Evolutionary conservation across 148 eudicot genomes (phyloP).

Genomic region (Vaccinium macrocarpon): DNA sequence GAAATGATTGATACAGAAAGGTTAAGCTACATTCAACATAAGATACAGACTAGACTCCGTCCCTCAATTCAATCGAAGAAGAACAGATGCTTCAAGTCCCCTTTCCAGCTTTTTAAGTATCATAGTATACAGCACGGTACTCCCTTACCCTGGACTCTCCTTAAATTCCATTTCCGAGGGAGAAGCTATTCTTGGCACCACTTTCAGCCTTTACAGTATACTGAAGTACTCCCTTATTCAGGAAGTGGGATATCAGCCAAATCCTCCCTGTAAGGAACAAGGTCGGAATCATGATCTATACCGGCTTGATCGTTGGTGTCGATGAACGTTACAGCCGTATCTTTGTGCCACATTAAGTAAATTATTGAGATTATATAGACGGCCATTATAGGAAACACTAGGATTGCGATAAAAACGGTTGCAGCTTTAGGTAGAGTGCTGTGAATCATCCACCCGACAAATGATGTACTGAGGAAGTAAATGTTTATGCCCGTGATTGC

Average conservation of each 20-base stretch:
- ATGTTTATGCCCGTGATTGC: constrained; percentile 75
- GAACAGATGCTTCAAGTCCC: neutral
- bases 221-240: constrained; percentile 2
- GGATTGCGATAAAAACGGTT: constrained; percentile 63
- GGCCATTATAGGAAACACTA: constrained; percentile 81
- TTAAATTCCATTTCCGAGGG: neutral
- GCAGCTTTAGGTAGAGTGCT: constrained; percentile 60
- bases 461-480: constrained; percentile 63
- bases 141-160: no score
- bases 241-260: constrained; percentile 55
- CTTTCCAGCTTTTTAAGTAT: neutral
- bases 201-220: neutral
- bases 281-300: constrained; percentile 22
- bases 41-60: neutral
- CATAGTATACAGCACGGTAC: no score
- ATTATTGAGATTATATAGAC: constrained; percentile 52
- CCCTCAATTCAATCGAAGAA: neutral
- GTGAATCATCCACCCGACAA: constrained; percentile 71
- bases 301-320: constrained; percentile 27
- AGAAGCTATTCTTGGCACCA: neutral
- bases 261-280: constrained; percentile 44
- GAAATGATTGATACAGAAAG: neutral
- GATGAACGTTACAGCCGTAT: constrained; percentile 54
- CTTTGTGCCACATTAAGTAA: constrained; percentile 74
- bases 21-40: neutral